Base-by-base conservation (phyloP, 345 rosid genomes). In the Camelina laxa region DNA sequence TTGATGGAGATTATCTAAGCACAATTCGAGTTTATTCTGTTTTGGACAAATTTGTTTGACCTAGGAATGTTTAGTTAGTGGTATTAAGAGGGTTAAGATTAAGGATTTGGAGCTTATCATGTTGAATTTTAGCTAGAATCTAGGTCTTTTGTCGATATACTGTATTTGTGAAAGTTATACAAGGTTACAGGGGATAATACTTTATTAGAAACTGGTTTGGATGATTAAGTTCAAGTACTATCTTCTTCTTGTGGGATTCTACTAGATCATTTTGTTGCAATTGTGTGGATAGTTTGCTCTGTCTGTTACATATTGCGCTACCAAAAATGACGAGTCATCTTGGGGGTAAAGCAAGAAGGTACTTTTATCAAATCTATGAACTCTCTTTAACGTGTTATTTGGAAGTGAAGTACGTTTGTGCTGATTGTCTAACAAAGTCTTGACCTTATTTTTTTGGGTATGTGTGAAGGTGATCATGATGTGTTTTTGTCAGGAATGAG, bases 341-440 rank as follows among this genome's bases (percentile, higher is more conserved):
- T 62, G 12, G 6, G 19, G 22, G 19, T 62, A 30, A 41, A 45
- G 63, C 3, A 55, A 65, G 39, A 7, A 31, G 7, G 77, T 65
- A 66, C 59, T 9, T 36, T 21, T 8, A n/a, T 66, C 66, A 74
- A 20, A 21, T 74, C 65, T 45, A 7, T 56, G n/a, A 65, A 36
- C 20, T 56, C 50, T 21, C 41, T 74, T 35, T 56, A 39, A 27
- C 4, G 19, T 42, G 38, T 42, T 63, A 17, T 42, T 41, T 41
- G 38, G 12, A 35, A 41, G 2, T 14, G 9, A 44, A 42, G 4
- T 10, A 14, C 10, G 65, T 41, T 54, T 41, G 6, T 1, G 39
- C 16, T 22, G 17, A 30, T 39, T 51, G 13, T 51, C 33, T 19
- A 24, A 7, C 27, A 3, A 51, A 42, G 20, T 13, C 57, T 30